Base-by-base conservation (phyloP, 225 moss, liverwort and hornwort genomes). In the Marchantia paleacea region DNA sequence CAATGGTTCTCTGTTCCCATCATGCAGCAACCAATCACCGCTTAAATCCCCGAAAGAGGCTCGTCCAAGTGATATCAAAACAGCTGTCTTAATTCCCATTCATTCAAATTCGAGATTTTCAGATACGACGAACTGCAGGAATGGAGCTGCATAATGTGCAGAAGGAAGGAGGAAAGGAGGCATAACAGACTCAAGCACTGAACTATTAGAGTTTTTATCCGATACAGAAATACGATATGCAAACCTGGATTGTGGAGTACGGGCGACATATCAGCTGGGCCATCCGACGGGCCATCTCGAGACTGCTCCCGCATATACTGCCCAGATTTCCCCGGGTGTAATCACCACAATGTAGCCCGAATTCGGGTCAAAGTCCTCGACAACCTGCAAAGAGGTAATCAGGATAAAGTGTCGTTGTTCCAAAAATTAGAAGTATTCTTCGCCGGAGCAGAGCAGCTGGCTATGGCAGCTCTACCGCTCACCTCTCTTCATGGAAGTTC, bases 251-350 rank as follows among this genome's bases (percentile, higher is more conserved):
- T 54, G 52, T 12, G 26, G 28, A 75, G 57, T 18, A 55, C 5
- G 75, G 75, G 30, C 57, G 75, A 52, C 30, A 75, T 31, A 18
- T 58, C 75, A 58, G 53, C 57, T 55, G 57, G 15, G 75, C 57
- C 57, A 31, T 57, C 29, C 55, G 75, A 30, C 18, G 31, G 57
- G 75, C 75, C 75, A 75, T 75, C 57, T 54, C 57, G 2, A 5
- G 57, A 58, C 2, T 58, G 30, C 39, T 30, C 28, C 48, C 30
- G 10, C 12, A 16, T 0, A 18, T 29, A 16, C 31, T 39, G 19
- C 29, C 15, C 30, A 5, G 55, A 55, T 25, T 16, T 16, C 55
- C 6, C 25, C 26, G 7, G 18, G 4, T 53, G 8, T 73, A 73
- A 54, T 73, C 28, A 28, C 14, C 73, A 53, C 28, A 28, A 75